These are phyloP conservation scores for Halocafeteria seosinensis DNA, from an alignment of 108 stramenopile species.

Conservation along the genomic window DNA sequence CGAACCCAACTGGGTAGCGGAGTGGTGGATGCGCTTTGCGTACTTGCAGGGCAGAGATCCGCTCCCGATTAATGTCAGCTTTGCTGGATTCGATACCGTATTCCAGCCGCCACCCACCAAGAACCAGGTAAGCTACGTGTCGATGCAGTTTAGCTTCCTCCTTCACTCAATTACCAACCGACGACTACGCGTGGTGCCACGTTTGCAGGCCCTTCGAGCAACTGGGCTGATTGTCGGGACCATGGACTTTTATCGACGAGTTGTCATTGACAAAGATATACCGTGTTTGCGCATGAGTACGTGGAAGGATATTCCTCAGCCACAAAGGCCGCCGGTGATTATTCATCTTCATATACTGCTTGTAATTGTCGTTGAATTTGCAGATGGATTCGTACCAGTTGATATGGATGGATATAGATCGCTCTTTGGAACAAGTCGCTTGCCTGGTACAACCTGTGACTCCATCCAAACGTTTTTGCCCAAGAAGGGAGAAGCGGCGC, in stretches of 20 bases:
- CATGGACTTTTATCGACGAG: neutral
- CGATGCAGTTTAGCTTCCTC: too few relatives aligned
- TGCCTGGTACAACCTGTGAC: neutral
- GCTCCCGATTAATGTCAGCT: constrained; percentile 15
- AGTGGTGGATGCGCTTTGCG: constrained; percentile 18
- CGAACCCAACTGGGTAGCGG: constrained; percentile 17
- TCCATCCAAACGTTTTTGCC: neutral
- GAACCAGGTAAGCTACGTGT: too few relatives aligned
- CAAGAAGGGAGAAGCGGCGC: neutral
- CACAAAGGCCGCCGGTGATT: too few relatives aligned
- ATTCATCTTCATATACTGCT: too few relatives aligned
- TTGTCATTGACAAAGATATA: too few relatives aligned
- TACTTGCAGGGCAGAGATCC: constrained; percentile 21
- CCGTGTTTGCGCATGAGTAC: too few relatives aligned
- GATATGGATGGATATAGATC: neutral
- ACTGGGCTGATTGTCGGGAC: neutral
- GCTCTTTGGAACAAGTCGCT: neutral
- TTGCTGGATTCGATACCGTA: neutral
- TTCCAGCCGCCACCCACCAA: too few relatives aligned
- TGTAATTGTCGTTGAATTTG: too few relatives aligned
- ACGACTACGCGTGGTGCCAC: too few relatives aligned
- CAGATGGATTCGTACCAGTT: neutral
- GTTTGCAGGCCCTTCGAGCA: neutral
- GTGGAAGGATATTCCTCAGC: too few relatives aligned
- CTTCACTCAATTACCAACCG: too few relatives aligned